Base-by-base conservation (phyloP, 1,284 basidiomycete genomes). In the Ganoderma leucocontextum region DNA sequence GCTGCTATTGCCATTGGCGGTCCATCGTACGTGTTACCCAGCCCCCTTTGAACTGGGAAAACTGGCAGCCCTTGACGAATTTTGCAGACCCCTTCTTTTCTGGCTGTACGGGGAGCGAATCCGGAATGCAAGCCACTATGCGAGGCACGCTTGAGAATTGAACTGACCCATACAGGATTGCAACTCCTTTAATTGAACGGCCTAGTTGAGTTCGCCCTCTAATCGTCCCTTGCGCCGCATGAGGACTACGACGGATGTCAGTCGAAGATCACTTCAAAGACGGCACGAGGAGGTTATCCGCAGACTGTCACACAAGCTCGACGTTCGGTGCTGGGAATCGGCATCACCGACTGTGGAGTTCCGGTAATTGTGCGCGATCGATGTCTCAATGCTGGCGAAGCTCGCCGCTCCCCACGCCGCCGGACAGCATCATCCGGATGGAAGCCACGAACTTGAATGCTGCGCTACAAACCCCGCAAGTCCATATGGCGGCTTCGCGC, bases 1-100 rank as follows among this genome's bases (percentile, higher is more conserved):
- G 70, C 84, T 2, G 83, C 88, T 0, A 85, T 91, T 58, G 84
- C 78, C 1, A 75, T 91, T 1, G 90, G 91, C 19, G 89, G 88
- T 75, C 90, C 89, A 44, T 87, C 88, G 88, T 91, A 78, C 69
- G 88, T 82, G 39, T 22, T 19, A 13, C 33, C 59, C 49, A 41
- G 8, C n/a, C 9, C 47, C 36, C 58, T 38, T 39, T 33, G 25
- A 25, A 25, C 13, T 12, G 13, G 25, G 25, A 12, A 60, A 60
- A 15, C n/a, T 47, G 25, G 10, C 19, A 38, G 25, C 38, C 17
- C 5, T 12, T 38, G 2, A 25, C 7, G 0, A 4, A 17, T 39
- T 10, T 62, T 13, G 55, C 64, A 87, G 86, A 22, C 86, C 87
- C 1, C 84, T 80, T 75, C 47, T 88, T 17, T 83, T 89, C 72